Conservation (phyloP, 805 yeast genomes). For the Suhomyces sp. region DNA sequence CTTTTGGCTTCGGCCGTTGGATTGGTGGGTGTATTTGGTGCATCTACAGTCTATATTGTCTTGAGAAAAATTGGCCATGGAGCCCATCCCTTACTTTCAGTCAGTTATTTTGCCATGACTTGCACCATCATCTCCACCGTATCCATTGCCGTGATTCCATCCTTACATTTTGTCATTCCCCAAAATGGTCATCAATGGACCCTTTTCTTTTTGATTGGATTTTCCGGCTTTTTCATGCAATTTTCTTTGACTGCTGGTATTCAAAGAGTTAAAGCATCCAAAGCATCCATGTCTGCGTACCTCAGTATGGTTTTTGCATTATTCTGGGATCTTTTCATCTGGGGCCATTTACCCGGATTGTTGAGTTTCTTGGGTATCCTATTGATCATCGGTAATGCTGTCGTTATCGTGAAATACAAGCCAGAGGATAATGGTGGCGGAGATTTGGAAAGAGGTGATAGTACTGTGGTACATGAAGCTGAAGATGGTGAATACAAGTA, state of each 20-base stretch:
- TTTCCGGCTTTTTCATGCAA: conserved; percentile 83
- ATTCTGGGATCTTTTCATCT: conserved; percentile 68
- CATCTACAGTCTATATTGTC: conserved; percentile 65
- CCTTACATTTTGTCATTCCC: conserved; percentile 60
- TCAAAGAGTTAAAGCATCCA: conserved; percentile 75
- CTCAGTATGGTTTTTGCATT: conserved; percentile 77
- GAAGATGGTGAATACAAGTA: conserved; percentile 7
- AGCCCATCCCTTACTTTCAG: conserved; percentile 80
- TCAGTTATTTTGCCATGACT: conserved; percentile 68
- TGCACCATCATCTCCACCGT: conserved; percentile 54
- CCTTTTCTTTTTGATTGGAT: conserved; percentile 59
- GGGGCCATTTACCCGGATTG: conserved; percentile 70
- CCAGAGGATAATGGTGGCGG: conserved; percentile 19
- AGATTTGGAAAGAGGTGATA: conserved; percentile 2
- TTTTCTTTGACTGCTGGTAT: conserved; percentile 77
- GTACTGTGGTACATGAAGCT: background rate
- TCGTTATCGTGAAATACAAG: conserved; percentile 55
- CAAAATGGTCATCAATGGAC: conserved; percentile 64
- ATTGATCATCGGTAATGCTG: conserved; percentile 66
- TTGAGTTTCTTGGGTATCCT: conserved; percentile 69
- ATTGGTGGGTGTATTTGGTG: conserved; percentile 66
- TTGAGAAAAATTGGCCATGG: conserved; percentile 72
- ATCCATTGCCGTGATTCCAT: conserved; percentile 56
- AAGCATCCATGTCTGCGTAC: conserved; percentile 73
- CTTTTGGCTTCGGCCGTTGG: conserved; percentile 65